Evolutionary conservation across 2,329 filamentous ascomycete species (phyloP).

Genomic region (Tolypocladium inflatum): DNA sequence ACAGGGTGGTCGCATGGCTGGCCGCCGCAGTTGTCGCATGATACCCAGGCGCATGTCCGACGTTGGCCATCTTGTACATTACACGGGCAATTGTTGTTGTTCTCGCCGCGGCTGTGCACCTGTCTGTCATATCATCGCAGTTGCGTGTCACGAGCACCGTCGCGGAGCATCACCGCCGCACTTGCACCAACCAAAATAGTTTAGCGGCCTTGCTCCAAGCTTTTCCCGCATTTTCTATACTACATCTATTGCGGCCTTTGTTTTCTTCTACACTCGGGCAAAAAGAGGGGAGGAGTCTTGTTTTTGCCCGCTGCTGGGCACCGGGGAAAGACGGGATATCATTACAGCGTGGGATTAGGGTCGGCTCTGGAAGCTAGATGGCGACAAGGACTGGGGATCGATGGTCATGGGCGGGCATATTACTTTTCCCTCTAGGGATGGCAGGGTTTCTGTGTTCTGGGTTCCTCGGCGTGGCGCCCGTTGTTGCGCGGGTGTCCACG

Average conservation of each 20-base stretch:
- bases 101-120: background rate
- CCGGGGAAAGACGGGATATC: background rate
- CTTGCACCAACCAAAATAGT: background rate
- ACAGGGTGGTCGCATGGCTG: background rate
- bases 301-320: background rate
- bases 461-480: background rate
- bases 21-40: conserved; percentile 12
- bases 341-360: background rate
- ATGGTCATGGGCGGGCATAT: background rate
- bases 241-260: background rate
- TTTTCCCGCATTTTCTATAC: background rate
- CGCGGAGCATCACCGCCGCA: background rate
- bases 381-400: background rate
- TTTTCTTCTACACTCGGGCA: background rate
- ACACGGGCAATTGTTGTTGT: background rate
- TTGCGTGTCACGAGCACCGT: background rate
- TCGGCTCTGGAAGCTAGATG: background rate
- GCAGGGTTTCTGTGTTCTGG: background rate
- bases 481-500: background rate
- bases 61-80: conserved; percentile 11
- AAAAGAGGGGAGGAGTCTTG: background rate
- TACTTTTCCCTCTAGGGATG: background rate
- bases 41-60: conserved; percentile 14
- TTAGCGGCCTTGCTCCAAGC: background rate
- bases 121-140: background rate